Base-by-base conservation (phyloP, 2,329 filamentous ascomycete species). In the Scedosporium minutisporum region DNA sequence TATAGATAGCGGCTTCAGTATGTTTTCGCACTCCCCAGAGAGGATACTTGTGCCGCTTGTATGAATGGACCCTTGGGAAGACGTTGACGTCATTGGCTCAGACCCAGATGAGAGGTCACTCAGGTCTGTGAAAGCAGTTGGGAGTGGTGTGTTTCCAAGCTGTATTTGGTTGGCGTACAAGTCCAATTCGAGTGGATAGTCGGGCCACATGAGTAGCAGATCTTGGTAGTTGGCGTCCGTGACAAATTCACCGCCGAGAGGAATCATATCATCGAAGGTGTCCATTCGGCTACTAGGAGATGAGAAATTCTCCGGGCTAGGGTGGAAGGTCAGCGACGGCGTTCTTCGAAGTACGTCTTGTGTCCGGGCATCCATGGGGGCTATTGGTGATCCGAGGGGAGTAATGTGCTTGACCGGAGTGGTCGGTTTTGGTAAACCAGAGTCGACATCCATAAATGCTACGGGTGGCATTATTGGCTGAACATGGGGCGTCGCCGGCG, bases 1-100 rank as follows among this genome's bases (percentile, higher is more conserved):
- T 4, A 69, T 63, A 0, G 33, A 38, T 38, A 10, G 33, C 33
- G 71, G 64, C 62, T 74, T 77, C 14, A 71, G 57, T 1, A 64
- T 64, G 2, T 64, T 62, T n/a, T 78, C 76, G 33, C 72, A 73
- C 10, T 78, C 76, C 6, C 65, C 67, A 0, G 69, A 68, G 1
- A 78, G 73, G 55, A 79, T 78, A 70, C 78, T 82, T 4, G 77
- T 80, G 23, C 73, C 76, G 44, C 78, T 73, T 1, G 79, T 81
- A 64, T 80, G 77, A 2, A 76, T 72, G 1, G 78, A 80, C 0
- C 72, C 75, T 10, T 74, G 68, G 1, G 78, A 78, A 0, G 79
- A 78, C 1, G 75, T 71, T 2, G 71, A 66, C 1, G 72, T 73
- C 68, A 78, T 73, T 6, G 74, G 72, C 64, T 80, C 78, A 6